Evolutionary conservation across 805 yeast genomes (phyloP).

Genomic region (Brettanomyces naardenensis): DNA sequence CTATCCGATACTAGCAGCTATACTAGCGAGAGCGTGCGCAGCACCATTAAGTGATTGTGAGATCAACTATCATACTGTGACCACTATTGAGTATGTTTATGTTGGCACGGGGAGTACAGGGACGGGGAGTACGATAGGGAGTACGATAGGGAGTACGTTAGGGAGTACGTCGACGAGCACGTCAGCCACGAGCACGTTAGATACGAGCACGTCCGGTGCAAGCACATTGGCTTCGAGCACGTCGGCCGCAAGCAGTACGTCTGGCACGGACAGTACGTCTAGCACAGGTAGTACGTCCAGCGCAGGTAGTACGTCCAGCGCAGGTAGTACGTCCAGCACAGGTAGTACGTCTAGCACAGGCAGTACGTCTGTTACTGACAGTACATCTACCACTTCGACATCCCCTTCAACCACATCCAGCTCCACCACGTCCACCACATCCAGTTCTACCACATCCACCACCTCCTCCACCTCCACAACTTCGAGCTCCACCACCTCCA

Average conservation of each 20-base stretch:
- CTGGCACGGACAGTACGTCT: conserved; percentile 11
- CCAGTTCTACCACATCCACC: conserved; percentile 14
- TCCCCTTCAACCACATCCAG: conserved; percentile 18
- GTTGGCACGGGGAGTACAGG: not conserved
- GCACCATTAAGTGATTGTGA: conserved; percentile 1
- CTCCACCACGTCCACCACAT: conserved; percentile 6
- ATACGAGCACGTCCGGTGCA: conserved; percentile 7
- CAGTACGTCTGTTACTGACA: conserved; percentile 6
- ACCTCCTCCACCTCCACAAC: conserved; percentile 6
- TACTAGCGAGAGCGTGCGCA: too few relatives aligned
- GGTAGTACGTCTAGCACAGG: conserved; percentile 8
- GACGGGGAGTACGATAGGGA: not conserved
- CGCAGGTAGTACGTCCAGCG: conserved; percentile 8
- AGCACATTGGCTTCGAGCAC: conserved; percentile 5
- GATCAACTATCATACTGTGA: conserved; percentile 4
- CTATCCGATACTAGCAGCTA: too few relatives aligned
- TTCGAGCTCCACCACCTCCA: conserved; percentile 5
- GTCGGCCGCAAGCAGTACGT: conserved; percentile 4
- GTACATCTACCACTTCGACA: conserved; percentile 6
- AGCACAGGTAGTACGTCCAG: conserved; percentile 3
- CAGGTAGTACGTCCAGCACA: conserved; percentile 2
- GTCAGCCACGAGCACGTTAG: not conserved
- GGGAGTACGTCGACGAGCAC: not conserved
- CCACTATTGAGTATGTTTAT: conserved; percentile 2
- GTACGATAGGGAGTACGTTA: not conserved